A percentile compares a stretch with the other conserved stretches of the same genome.
Conservation (phyloP, 1,284 basidiomycete species). For the Tranzscheliella williamsii region DNA sequence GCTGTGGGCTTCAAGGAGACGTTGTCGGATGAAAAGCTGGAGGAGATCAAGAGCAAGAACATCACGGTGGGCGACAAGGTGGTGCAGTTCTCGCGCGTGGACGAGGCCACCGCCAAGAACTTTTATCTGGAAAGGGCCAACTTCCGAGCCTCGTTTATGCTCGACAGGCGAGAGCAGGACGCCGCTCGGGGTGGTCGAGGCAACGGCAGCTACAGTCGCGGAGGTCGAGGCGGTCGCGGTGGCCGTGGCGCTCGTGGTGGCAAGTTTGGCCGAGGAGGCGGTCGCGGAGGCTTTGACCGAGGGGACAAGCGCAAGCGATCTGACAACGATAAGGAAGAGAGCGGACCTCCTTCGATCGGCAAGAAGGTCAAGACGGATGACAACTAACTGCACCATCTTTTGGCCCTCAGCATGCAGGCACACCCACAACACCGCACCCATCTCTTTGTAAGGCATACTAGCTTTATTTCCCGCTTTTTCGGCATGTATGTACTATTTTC, state of each 20-base stretch:
- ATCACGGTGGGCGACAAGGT: constrained; percentile 62
- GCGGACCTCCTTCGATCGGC: constrained; percentile 28
- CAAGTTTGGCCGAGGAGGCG: constrained; percentile 47
- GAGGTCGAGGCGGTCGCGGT: constrained; percentile 60
- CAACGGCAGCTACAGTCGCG: constrained; percentile 47
- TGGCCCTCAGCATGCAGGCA: too few species aligned
- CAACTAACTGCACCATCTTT: too few species aligned
- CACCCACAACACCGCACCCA: too few species aligned
- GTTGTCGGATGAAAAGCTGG: constrained; percentile 63
- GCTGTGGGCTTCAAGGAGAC: constrained; percentile 62
- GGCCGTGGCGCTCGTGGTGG: constrained; percentile 60
- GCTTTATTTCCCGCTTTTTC: too few species aligned
- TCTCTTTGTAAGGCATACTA: too few species aligned
- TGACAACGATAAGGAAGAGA: constrained; percentile 18
- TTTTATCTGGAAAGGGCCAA: constrained; percentile 72
- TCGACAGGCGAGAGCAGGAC: constrained; percentile 60
- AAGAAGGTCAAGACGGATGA: constrained; percentile 38
- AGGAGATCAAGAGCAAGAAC: constrained; percentile 62
- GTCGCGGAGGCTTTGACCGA: constrained; percentile 53
- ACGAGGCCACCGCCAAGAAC: constrained; percentile 74
- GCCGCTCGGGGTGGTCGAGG: constrained; percentile 66
- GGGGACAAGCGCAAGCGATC: constrained; percentile 46
- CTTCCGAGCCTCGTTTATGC: constrained; percentile 64
- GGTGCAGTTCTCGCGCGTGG: constrained; percentile 58
- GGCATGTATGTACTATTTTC: too few species aligned